Evolutionary conservation across 129 eudicot species (phyloP), one percentile per base, ranked within the genome.

Genomic region (Chrysanthemum makinoi): DNA sequence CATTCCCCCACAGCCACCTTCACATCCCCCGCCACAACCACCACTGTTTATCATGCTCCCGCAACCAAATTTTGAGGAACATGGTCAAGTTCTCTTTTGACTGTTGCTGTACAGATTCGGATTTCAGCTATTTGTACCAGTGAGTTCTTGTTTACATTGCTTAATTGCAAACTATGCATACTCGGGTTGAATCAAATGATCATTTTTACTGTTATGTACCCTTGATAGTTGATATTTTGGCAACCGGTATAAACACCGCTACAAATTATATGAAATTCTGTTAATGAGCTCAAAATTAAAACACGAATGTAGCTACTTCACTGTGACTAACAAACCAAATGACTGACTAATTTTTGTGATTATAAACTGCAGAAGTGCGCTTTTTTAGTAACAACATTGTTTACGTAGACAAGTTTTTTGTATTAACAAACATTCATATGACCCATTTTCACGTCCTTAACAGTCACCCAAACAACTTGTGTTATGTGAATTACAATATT

Each of bases 11-110:
- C 62, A 76, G 7, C 80, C 80, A 4, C 77, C 70, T 7, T 62
- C 79, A 15, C 72, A 74, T 0, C 79, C 78, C 6, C 78, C 72
- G 12, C 70, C 70, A 74, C 72, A 64, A 0, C 69, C 69, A 5
- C 72, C 66, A 43, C 72, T 54, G 2, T n/a, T 13, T 16, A 74
- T 55, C 72, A 65, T 65, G 46, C 66, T 65, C 47, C 72, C 66
- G 12, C 72, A 74, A 20, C 79, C 72, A 20, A 35, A 35, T 35
- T 35, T 35, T 35, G 85, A 85, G 12, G 46, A 39, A 7, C 0
- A 39, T 39, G 72, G 50, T 20, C 75, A 79, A 49, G 72, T 65
- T 81, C 67, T 52, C 11, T 13, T 65, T 7, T 79, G 47, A 55
- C n/a, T 35, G 6, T 28, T 72, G 59, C 8, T 53, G 64, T 49